These are phyloP conservation scores for Sphagnum magellanicum DNA, from an alignment of 228 moss, liverwort and hornwort species.

Conservation along the genomic window DNA sequence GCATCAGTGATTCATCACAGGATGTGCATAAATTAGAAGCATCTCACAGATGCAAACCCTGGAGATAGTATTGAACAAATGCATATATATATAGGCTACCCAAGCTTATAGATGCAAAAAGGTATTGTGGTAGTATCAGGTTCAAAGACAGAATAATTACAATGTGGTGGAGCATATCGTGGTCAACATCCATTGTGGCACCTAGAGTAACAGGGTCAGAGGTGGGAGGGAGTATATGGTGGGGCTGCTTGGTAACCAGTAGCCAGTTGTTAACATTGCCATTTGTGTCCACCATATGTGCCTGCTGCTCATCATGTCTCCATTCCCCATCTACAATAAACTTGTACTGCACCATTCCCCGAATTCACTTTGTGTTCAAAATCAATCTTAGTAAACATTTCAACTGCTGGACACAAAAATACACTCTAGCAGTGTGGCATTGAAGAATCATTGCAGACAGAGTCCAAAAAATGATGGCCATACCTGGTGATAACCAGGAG, in stretches of 20 bases:
- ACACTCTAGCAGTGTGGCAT: not conserved
- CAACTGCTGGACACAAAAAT: not conserved
- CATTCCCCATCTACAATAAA: slow-evolving; percentile 94
- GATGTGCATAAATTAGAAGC: not conserved
- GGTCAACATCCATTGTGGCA: slow-evolving; percentile 90
- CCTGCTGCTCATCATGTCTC: slow-evolving; percentile 87
- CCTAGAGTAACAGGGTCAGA: slow-evolving; percentile 52
- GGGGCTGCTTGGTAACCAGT: slow-evolving; percentile 60
- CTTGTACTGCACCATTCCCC: slow-evolving; percentile 68
- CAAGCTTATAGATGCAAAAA: not conserved
- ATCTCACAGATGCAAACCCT: not conserved
- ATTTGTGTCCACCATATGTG: slow-evolving; percentile 71
- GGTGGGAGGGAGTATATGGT: slow-evolving; percentile 35
- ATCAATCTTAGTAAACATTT: not conserved
- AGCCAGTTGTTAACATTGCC: slow-evolving; percentile 96
- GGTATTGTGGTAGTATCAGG: not conserved
- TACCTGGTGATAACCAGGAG: slow-evolving; percentile 94
- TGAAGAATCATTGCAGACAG: not conserved
- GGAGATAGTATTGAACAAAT: not conserved
- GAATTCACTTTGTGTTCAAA: not conserved
- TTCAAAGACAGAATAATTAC: slow-evolving; percentile 26
- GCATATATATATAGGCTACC: not conserved
- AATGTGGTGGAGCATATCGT: slow-evolving; percentile 60
- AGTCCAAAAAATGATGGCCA: not conserved
- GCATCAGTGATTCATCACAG: not conserved